Evolutionary conservation across 495 filamentous ascomycete species (phyloP).

Genomic region (Hypomontagnella submonticulosa): DNA sequence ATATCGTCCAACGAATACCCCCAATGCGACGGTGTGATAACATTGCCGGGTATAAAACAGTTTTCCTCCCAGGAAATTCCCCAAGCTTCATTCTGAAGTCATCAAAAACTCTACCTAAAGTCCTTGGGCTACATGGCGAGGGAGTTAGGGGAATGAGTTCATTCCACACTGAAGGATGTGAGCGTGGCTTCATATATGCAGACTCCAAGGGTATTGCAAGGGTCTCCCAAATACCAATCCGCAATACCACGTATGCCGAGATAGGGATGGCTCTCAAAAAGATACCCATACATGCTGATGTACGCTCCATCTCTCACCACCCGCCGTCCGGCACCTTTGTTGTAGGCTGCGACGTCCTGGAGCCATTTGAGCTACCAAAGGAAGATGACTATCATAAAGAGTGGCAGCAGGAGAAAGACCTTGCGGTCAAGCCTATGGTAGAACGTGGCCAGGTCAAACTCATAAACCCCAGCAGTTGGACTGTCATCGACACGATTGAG

Average conservation of each 20-base stretch:
- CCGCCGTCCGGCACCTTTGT: slow-evolving; percentile 78
- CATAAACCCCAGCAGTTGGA: slow-evolving; percentile 77
- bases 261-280: slow-evolving; percentile 76
- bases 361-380: slow-evolving; percentile 82
- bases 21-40: slow-evolving; percentile 72
- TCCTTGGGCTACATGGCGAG: slow-evolving; percentile 74
- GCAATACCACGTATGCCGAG: slow-evolving; percentile 71
- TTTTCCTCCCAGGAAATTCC: slow-evolving; percentile 82
- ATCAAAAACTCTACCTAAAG: slow-evolving; percentile 75
- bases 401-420: slow-evolving; percentile 75
- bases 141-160: slow-evolving; percentile 73
- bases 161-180: slow-evolving; percentile 78
- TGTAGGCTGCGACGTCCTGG: slow-evolving; percentile 71
- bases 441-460: slow-evolving; percentile 77
- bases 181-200: slow-evolving; percentile 83
- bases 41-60: slow-evolving; percentile 76
- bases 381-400: slow-evolving; percentile 85
- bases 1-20: slow-evolving; percentile 55
- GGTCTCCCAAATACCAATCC: slow-evolving; percentile 72
- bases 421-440: slow-evolving; percentile 71
- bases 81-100: slow-evolving; percentile 84
- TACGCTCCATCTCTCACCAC: slow-evolving; percentile 81
- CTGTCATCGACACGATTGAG: slow-evolving; percentile 76
- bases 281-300: slow-evolving; percentile 73
- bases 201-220: slow-evolving; percentile 72